Percentiles rank a stretch among this genome's conserved stretches.
Evolutionary conservation across 2,329 filamentous ascomycete species (phyloP).

Genomic region (Cladophialophora exuberans): DNA sequence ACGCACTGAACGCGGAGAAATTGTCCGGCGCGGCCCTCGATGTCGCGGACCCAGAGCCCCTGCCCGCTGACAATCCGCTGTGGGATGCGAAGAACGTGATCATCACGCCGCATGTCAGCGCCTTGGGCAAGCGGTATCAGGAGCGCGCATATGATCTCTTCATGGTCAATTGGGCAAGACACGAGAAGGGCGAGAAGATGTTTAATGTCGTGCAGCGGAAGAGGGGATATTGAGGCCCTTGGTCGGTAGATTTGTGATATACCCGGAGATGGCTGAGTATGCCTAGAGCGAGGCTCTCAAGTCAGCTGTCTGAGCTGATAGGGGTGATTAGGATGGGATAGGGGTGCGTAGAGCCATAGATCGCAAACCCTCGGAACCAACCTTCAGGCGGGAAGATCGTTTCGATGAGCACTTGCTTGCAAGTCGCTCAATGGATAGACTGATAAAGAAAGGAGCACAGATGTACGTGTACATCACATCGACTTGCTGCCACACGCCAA

Average conservation of each 20-base stretch:
- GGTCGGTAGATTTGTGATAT: not conserved
- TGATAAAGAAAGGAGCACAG: too few relatives aligned
- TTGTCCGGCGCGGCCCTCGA: conserved; percentile 73
- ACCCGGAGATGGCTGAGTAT: too few relatives aligned
- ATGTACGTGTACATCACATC: too few relatives aligned
- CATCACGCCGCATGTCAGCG: conserved; percentile 69
- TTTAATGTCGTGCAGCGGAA: conserved; percentile 65
- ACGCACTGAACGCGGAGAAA: conserved; percentile 58
- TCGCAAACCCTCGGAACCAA: too few relatives aligned
- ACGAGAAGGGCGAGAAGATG: conserved; percentile 57
- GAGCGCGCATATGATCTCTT: conserved; percentile 62
- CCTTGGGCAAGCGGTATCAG: conserved; percentile 57
- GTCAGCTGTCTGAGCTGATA: too few relatives aligned
- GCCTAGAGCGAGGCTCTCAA: too few relatives aligned
- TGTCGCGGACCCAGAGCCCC: conserved; percentile 77
- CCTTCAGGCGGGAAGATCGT: too few relatives aligned
- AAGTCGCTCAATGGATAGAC: too few relatives aligned
- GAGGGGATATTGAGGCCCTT: conserved; percentile 59
- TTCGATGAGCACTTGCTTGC: too few relatives aligned
- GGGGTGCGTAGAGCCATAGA: too few relatives aligned
- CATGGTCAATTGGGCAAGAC: conserved; percentile 58
- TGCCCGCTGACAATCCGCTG: conserved; percentile 68
- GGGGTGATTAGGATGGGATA: too few relatives aligned
- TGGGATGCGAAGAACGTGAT: conserved; percentile 72
- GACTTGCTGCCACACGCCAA: too few relatives aligned